phyloP scores from a whole-genome alignment of 164 flowering plant species.

The Vitis rupestris region DNA sequence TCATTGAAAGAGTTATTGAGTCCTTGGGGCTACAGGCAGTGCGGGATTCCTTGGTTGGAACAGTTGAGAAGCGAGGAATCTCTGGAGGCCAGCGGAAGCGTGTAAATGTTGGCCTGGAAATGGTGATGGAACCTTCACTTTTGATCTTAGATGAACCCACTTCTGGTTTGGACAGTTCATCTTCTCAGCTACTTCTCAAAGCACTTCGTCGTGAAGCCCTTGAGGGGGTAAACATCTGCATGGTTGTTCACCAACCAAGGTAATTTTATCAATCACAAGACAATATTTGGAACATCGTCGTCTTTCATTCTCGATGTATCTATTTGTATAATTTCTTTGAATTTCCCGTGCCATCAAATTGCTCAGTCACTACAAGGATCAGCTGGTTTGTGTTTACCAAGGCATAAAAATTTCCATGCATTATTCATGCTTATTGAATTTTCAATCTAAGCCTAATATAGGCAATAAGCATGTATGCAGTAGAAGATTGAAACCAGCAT shows the following conservation, averaged over 20 bases:
- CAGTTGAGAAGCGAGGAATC: slow-evolving; percentile 97
- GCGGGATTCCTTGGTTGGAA: slow-evolving; percentile 89
- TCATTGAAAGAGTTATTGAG: slow-evolving; percentile 93
- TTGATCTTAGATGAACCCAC: slow-evolving; percentile 96
- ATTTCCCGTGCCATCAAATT: background rate
- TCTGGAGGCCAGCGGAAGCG: slow-evolving; percentile 98
- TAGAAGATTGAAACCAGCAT: background rate
- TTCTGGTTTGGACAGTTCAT: slow-evolving; percentile 95
- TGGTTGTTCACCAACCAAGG: slow-evolving; percentile 99
- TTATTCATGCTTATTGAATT: background rate
- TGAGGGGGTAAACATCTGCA: slow-evolving; percentile 93
- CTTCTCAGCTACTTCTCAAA: slow-evolving; percentile 83
- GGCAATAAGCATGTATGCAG: background rate
- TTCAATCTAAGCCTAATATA: background rate
- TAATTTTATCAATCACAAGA: slow-evolving; percentile 14
- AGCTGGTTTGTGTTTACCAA: too few relatives aligned
- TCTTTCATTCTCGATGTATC: background rate
- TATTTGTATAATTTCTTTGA: background rate
- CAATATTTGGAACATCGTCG: background rate
- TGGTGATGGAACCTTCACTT: slow-evolving; percentile 99
- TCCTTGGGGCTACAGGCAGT: slow-evolving; percentile 80
- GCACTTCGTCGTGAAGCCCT: slow-evolving; percentile 97
- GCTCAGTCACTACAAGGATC: too few relatives aligned
- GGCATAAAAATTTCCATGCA: background rate
- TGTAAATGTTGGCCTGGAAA: slow-evolving; percentile 96